These are phyloP conservation scores for Hibiscus tridactylites DNA, from an alignment of 345 rosid species.

Conservation along the genomic window DNA sequence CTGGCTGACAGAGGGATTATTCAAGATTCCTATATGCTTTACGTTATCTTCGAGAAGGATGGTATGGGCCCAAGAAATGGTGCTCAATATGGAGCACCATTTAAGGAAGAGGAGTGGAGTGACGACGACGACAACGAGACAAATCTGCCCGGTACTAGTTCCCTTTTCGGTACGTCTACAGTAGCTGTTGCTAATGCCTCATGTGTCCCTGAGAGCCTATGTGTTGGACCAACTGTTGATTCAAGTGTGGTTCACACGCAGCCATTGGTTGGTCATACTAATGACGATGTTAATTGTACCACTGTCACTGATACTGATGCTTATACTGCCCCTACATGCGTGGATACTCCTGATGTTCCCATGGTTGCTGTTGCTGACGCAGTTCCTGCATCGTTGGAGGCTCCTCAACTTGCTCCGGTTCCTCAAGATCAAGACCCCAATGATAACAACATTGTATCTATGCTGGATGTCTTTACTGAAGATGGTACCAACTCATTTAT, in stretches of 20 bases:
- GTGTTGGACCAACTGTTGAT: background rate
- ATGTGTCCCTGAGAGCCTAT: background rate
- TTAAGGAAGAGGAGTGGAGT: conserved; percentile 31
- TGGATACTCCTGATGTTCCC: background rate
- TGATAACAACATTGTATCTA: background rate
- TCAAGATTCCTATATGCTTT: conserved; percentile 53
- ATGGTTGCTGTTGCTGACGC: background rate
- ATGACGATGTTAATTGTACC: background rate
- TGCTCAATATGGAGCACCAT: conserved; percentile 64
- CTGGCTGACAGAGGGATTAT: conserved; percentile 28
- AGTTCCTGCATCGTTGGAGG: background rate
- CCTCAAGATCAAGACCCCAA: background rate
- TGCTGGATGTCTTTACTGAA: background rate
- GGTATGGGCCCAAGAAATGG: conserved; percentile 65
- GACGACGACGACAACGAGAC: conserved; percentile 33
- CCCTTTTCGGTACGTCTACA: background rate
- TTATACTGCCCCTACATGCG: background rate
- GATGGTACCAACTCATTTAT: no score
- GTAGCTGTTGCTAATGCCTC: background rate
- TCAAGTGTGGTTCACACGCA: background rate
- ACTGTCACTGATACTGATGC: background rate
- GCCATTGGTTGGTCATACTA: background rate
- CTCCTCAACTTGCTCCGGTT: background rate
- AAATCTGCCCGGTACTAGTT: conserved; percentile 6
- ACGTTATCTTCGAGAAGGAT: conserved; percentile 49